Evolutionary conservation across 2,329 filamentous ascomycete genomes (phyloP).

Genomic region (Stagonosporopsis chrysanthemi): DNA sequence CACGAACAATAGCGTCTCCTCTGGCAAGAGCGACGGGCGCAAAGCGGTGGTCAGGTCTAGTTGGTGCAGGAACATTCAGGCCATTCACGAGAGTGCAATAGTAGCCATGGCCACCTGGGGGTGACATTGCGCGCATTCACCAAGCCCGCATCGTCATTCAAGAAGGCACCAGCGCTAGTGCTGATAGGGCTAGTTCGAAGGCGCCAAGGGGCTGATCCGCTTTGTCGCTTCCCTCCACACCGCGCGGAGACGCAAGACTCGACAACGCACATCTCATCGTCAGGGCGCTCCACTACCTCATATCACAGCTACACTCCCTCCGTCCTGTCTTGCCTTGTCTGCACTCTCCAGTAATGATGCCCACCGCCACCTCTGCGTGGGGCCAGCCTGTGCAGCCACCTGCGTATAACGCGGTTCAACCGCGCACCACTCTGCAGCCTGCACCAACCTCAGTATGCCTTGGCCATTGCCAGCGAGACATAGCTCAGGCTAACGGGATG

Average conservation of each 20-base stretch:
- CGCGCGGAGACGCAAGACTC: neutral
- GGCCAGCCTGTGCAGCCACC: slow-evolving; percentile 37
- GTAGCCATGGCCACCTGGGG: slow-evolving; percentile 24
- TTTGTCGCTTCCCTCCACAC: slow-evolving; percentile 33
- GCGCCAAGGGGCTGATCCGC: slow-evolving; percentile 25
- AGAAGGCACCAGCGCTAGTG: slow-evolving; percentile 18
- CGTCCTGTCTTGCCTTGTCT: slow-evolving; percentile 10
- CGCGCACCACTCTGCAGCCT: slow-evolving; percentile 50
- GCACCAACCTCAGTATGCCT: slow-evolving; percentile 33
- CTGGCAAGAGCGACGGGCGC: slow-evolving; percentile 87
- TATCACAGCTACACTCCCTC: slow-evolving; percentile 18
- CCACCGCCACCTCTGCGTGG: slow-evolving; percentile 40
- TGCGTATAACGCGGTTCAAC: slow-evolving; percentile 57
- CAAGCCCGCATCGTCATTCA: slow-evolving; percentile 29
- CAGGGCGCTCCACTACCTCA: slow-evolving; percentile 13
- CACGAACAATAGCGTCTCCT: slow-evolving; percentile 94
- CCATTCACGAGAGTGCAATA: slow-evolving; percentile 28
- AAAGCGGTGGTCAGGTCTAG: slow-evolving; percentile 96
- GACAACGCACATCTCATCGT: slow-evolving; percentile 10
- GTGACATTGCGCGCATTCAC: slow-evolving; percentile 16
- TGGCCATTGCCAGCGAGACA: neutral
- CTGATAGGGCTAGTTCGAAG: slow-evolving; percentile 12
- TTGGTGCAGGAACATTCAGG: slow-evolving; percentile 95
- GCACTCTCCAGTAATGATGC: slow-evolving; percentile 33
- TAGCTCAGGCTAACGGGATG: slow-evolving; percentile 23